Base-by-base conservation (phyloP, 2,329 filamentous ascomycete genomes). In the Stachybotrys chlorohalonatus region DNA sequence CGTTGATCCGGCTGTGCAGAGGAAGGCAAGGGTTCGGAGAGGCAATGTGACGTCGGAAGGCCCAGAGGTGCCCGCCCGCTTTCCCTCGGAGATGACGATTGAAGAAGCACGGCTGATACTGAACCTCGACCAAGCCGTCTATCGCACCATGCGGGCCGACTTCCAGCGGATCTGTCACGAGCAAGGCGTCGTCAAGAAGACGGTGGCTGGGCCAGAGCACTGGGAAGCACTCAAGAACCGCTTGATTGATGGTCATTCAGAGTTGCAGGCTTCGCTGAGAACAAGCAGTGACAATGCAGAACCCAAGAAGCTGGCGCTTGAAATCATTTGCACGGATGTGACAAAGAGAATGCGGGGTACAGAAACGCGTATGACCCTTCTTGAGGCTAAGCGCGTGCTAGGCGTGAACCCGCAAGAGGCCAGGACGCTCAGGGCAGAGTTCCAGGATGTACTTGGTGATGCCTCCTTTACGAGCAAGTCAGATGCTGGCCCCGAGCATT, bases 31-130 rank as follows among this genome's bases (percentile, higher is more conserved):
- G 79, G 86, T 50, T 86, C 84, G 53, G 79, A 82, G 61, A 81
- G 80, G n/a, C 87, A 8, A 8, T 2, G 68, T 88, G 31, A 83
- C 86, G 13, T 79, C 85, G 45, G 86, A 89, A 64, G 82, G 83
- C 7, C 79, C 84, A 1, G 83, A 84, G 5, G 82, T 85, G 17
- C 84, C 86, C 13, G 86, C 87, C 13, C 82, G 89, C 24, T 94
- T 90, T 59, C 87, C 87, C 1, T 93, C 89, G 0, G 89, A 94
- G 68, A 92, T 87, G 11, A 92, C 89, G 0, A 81, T 94, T 56
- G 86, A 89, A 59, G 87, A 93, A 69, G 86, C 86, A 64, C 89
- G 90, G 64, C 77, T 78, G 11, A 86, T 85, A 56, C 74, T 95
- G 31, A 75, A 73, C 45, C 74, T 95, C 39, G 81, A 87, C 62